Percentiles rank a stretch among this genome's conserved stretches.
phyloP scores from a whole-genome alignment of 2,329 filamentous ascomycete genomes.

The Furcasterigmium furcatum region DNA sequence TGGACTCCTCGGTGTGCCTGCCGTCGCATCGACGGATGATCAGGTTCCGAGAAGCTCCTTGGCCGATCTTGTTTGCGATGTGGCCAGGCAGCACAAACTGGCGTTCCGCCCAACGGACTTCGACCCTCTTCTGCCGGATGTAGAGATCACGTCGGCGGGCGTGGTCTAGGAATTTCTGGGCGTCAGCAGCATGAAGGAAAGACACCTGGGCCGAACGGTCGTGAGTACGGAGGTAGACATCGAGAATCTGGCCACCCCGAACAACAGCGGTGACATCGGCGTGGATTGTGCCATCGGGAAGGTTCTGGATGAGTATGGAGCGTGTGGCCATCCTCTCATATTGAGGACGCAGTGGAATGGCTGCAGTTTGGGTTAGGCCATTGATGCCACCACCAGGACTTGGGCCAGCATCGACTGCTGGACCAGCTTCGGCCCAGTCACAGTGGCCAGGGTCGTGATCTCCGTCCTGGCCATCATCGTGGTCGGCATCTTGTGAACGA shows the following conservation, averaged over 20 bases:
- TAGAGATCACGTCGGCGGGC: conserved; percentile 64
- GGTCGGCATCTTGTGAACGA: background rate
- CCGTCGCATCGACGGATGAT: conserved; percentile 59
- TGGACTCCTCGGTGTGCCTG: conserved; percentile 57
- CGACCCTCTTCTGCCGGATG: conserved; percentile 63
- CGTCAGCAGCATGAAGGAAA: conserved; percentile 62
- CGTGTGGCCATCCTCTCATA: conserved; percentile 40
- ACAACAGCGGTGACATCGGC: conserved; percentile 62
- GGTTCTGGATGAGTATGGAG: conserved; percentile 59
- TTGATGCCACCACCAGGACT: too few species aligned
- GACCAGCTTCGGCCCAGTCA: background rate
- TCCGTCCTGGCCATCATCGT: background rate
- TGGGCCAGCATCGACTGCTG: too few species aligned
- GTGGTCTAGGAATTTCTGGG: conserved; percentile 63
- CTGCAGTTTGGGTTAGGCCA: too few species aligned
- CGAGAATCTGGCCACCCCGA: conserved; percentile 68
- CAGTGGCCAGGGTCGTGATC: background rate
- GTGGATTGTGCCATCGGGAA: conserved; percentile 61
- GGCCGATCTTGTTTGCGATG: conserved; percentile 59
- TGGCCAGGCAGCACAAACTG: conserved; percentile 65
- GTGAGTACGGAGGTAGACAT: conserved; percentile 58
- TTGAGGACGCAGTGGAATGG: conserved; percentile 11
- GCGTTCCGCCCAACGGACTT: conserved; percentile 66
- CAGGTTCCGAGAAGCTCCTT: conserved; percentile 71
- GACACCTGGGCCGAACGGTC: conserved; percentile 65